Evolutionary conservation across 208 protist genomes (phyloP).

Genomic region (Leishmania guyanensis): DNA sequence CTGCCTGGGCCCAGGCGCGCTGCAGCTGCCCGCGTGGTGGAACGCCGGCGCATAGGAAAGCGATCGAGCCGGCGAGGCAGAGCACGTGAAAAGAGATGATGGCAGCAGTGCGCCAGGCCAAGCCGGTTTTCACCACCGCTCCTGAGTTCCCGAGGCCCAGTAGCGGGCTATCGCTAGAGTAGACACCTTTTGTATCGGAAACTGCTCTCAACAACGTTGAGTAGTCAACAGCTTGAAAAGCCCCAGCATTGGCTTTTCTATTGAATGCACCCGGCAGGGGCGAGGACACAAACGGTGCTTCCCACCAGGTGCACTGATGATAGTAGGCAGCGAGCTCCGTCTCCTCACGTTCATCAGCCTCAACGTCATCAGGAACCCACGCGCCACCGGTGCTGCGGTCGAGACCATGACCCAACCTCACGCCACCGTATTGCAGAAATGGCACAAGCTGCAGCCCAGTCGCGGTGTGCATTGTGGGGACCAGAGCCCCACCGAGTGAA

Average conservation of each 20-base stretch:
- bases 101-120: slow-evolving; percentile 38
- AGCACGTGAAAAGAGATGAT: slow-evolving; percentile 42
- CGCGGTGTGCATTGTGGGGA: background rate
- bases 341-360: slow-evolving; percentile 41
- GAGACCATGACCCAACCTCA: background rate
- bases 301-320: slow-evolving; percentile 24
- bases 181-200: background rate
- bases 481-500: slow-evolving; percentile 5
- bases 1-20: slow-evolving; percentile 59
- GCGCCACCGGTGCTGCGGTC: background rate
- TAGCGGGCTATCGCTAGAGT: slow-evolving; percentile 1
- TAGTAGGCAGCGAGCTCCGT: slow-evolving; percentile 35
- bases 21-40: slow-evolving; percentile 48
- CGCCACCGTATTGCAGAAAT: background rate
- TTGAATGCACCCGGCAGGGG: background rate
- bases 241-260: no score
- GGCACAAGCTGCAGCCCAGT: slow-evolving; percentile 11
- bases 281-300: slow-evolving; percentile 1
- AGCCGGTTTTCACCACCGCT: slow-evolving; percentile 16
- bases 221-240: background rate
- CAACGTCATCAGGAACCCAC: slow-evolving; percentile 28
- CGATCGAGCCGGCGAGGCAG: slow-evolving; percentile 49
- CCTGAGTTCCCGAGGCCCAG: background rate
- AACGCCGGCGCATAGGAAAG: slow-evolving; percentile 49
- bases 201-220: background rate